Evolutionary conservation across 768 basidiomycete species (phyloP).

Genomic region (Grammothele lineata): DNA sequence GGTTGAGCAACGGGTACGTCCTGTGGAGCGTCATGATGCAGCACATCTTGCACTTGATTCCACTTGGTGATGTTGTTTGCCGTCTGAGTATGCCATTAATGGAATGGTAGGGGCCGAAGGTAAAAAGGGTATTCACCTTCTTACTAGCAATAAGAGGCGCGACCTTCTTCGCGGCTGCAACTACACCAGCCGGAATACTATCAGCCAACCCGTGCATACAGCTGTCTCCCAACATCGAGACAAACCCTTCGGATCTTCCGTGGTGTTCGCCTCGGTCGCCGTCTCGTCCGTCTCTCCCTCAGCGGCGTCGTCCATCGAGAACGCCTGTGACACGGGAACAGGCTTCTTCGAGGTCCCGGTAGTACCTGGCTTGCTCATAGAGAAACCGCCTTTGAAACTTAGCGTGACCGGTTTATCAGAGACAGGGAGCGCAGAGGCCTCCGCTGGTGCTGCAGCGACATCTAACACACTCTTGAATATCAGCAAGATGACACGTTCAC

Average conservation of each 20-base stretch:
- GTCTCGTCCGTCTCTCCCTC: slow-evolving; percentile 31
- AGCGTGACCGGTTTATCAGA: slow-evolving; percentile 80
- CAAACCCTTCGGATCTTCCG: slow-evolving; percentile 50
- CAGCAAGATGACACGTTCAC: no score
- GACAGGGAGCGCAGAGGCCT: slow-evolving; percentile 66
- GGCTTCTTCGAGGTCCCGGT: slow-evolving; percentile 28
- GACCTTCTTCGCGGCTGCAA: slow-evolving; percentile 59
- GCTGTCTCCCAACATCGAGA: slow-evolving; percentile 15
- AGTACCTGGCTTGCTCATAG: slow-evolving; percentile 13
- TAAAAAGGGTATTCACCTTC: slow-evolving; percentile 49
- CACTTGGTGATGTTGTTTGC: slow-evolving; percentile 93
- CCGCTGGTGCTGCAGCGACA: slow-evolving; percentile 29
- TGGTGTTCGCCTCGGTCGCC: slow-evolving; percentile 34
- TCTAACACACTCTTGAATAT: neutral
- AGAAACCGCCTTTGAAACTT: slow-evolving; percentile 46
- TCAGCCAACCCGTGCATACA: slow-evolving; percentile 13
- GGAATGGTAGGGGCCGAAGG: no score
- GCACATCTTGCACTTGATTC: slow-evolving; percentile 93
- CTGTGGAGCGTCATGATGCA: slow-evolving; percentile 34
- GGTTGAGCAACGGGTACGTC: slow-evolving; percentile 6
- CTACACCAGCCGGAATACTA: slow-evolving; percentile 29
- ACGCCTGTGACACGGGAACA: slow-evolving; percentile 51
- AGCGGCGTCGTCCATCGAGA: slow-evolving; percentile 57
- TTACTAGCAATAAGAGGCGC: slow-evolving; percentile 80
- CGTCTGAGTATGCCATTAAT: slow-evolving; percentile 52